Percentiles rank a stretch among this genome's conserved stretches.
phyloP scores from a whole-genome alignment of 2,329 filamentous ascomycete genomes.

The Alternaria consortialis region DNA sequence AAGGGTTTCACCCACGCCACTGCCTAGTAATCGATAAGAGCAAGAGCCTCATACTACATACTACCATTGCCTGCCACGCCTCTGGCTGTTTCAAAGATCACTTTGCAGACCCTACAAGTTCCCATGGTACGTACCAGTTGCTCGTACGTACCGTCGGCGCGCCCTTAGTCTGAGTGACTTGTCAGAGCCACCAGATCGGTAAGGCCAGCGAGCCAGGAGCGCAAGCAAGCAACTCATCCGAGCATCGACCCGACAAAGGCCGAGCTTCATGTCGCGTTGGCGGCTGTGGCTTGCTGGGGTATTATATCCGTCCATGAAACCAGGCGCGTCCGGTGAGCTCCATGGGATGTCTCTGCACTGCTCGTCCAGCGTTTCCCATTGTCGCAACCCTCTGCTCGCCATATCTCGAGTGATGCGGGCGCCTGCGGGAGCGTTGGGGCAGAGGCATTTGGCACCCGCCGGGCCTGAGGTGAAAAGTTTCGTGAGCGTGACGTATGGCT shows the following conservation, averaged over 20 bases:
- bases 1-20: slow-evolving; percentile 25
- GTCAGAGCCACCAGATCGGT: slow-evolving; percentile 21
- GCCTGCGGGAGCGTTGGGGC: background rate
- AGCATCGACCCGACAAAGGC: slow-evolving; percentile 29
- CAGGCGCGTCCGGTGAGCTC: slow-evolving; percentile 22
- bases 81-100: background rate
- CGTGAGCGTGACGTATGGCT: slow-evolving; percentile 26
- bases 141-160: slow-evolving; percentile 8
- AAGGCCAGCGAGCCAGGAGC: slow-evolving; percentile 15
- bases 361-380: background rate
- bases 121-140: slow-evolving; percentile 17
- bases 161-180: slow-evolving; percentile 16
- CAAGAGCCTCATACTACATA: slow-evolving; percentile 22
- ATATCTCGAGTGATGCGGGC: background rate
- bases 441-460: slow-evolving; percentile 7
- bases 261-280: slow-evolving; percentile 26
- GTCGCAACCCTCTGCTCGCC: background rate
- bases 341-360: background rate
- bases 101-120: background rate
- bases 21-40: slow-evolving; percentile 32
- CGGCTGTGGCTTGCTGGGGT: slow-evolving; percentile 34
- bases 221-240: slow-evolving; percentile 31
- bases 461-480: slow-evolving; percentile 23
- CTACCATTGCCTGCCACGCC: background rate
- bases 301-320: slow-evolving; percentile 35